phyloP scores from a whole-genome alignment of 2,329 filamentous ascomycete genomes.

The Didymella pomorum region DNA sequence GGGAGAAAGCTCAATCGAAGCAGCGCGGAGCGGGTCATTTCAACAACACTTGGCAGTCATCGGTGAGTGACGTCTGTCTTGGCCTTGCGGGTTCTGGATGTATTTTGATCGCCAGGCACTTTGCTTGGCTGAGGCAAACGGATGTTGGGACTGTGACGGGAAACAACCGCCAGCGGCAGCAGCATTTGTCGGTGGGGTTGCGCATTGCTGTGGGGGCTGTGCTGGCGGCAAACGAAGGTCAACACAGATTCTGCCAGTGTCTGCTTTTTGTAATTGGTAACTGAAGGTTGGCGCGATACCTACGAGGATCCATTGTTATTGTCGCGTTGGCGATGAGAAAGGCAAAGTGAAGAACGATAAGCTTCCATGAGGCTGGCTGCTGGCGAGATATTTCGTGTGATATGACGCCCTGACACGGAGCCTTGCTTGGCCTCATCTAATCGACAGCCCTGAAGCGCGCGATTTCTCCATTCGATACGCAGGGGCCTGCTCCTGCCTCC shows the following conservation, averaged over 20 bases:
- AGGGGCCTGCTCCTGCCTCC: constrained; percentile 11
- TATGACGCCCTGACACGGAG: constrained; percentile 30
- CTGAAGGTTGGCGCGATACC: constrained; percentile 11
- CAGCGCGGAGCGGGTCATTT: constrained; percentile 16
- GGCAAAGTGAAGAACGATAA: constrained; percentile 6
- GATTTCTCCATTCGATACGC: constrained; percentile 16
- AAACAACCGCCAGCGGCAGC: constrained; percentile 14
- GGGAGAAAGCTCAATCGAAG: constrained; percentile 12
- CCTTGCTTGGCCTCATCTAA: constrained; percentile 31
- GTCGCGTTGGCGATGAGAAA: constrained; percentile 8
- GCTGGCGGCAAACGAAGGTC: constrained; percentile 18
- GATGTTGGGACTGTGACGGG: constrained; percentile 1
- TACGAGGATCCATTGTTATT: constrained; percentile 16
- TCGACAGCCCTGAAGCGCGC: constrained; percentile 9
- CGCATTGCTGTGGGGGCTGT: constrained; percentile 23
- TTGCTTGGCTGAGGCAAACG: constrained; percentile 10
- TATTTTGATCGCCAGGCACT: constrained; percentile 15
- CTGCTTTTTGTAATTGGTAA: constrained; percentile 3
- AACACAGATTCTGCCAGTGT: neutral
- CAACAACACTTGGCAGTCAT: constrained; percentile 13
- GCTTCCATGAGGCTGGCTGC: constrained; percentile 10
- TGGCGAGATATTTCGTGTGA: constrained; percentile 16
- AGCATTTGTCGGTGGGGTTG: constrained; percentile 1
- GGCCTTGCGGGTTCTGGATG: constrained; percentile 5
- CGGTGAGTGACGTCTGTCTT: constrained; percentile 10